Evolutionary conservation across 371 early-diverging fungal genomes (phyloP).

Genomic region (Rhizomucor miehei): DNA sequence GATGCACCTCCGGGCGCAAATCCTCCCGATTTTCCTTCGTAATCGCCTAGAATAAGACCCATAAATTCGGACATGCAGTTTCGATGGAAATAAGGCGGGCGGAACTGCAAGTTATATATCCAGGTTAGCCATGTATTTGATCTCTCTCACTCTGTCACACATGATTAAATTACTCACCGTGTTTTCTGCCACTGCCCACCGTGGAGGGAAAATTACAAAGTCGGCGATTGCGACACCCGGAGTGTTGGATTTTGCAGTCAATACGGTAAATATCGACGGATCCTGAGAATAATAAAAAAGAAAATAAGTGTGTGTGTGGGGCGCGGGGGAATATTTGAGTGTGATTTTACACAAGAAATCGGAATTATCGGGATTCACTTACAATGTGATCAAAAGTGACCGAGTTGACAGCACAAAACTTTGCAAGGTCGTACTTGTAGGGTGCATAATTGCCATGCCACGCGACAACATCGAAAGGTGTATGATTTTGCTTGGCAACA

Average conservation of each 20-base stretch:
- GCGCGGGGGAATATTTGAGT: neutral
- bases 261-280: conserved; percentile 94
- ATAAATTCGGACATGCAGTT: conserved; percentile 97
- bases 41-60: conserved; percentile 90
- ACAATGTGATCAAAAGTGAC: conserved; percentile 90
- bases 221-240: conserved; percentile 93
- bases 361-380: conserved; percentile 18
- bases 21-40: conserved; percentile 92
- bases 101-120: conserved; percentile 59
- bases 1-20: conserved; percentile 95
- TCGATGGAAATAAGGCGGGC: conserved; percentile 96
- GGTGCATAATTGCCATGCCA: conserved; percentile 99
- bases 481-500: conserved; percentile 71
- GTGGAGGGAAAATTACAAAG: conserved; percentile 97
- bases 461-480: conserved; percentile 95
- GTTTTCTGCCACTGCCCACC: conserved; percentile 91
- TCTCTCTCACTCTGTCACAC: no score
- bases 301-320: neutral
- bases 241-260: conserved; percentile 85
- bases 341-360: neutral
- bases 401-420: conserved; percentile 85
- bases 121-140: no score
- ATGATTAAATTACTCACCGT: conserved; percentile 73
- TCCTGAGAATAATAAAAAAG: conserved; percentile 50
- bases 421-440: conserved; percentile 88